Evolutionary conservation across 2,329 filamentous ascomycete genomes (phyloP), one percentile per base, ranked within the genome.

Genomic region (Colletotrichum truncatum): DNA sequence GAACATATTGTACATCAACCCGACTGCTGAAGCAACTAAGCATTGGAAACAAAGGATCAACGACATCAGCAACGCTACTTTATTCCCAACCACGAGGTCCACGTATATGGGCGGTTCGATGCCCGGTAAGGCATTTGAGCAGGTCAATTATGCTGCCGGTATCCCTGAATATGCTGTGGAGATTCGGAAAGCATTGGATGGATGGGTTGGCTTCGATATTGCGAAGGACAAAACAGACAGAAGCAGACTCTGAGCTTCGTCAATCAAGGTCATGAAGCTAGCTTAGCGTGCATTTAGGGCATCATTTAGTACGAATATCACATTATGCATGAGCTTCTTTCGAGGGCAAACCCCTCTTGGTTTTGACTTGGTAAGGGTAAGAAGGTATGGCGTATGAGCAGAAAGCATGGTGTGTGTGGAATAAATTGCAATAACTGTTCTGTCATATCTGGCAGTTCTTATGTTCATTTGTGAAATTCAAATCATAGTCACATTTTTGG

Each of bases 51-150:
- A 82, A 43, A 72, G 76, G 9, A 78, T 88, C 23, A 69, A 82
- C n/a, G 77, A 82, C 3, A 55, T 85, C 2, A 82, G 79, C 48
- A 74, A 86, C 69, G 70, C 41, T 10, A 80, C 78, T 5, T 73
- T 89, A 4, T 81, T 89, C 62, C 83, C 84, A 0, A 82, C 77
- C 0, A 81, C 81, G 0, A 77, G 74, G 25, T 84, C 79, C 6
- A 88, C 83, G 18, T 88, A 87, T 67, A 85, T 87, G 82, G 87
- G 87, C 3, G 82, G 80, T 0, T 86, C 78, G 39, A 78, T 87
- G 2, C 85, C 86, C 0, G 85, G 81, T 0, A 88, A 88, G 75
- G 63, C 63, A 1, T 66, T 63, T 21, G 63, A 65, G 34, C 63
- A 65, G 36, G 69, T 77, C 18, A 66, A 66, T 49, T 89, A 81